Conservation (phyloP, 2,329 filamentous ascomycete genomes). For the Byssothecium circinans region DNA sequence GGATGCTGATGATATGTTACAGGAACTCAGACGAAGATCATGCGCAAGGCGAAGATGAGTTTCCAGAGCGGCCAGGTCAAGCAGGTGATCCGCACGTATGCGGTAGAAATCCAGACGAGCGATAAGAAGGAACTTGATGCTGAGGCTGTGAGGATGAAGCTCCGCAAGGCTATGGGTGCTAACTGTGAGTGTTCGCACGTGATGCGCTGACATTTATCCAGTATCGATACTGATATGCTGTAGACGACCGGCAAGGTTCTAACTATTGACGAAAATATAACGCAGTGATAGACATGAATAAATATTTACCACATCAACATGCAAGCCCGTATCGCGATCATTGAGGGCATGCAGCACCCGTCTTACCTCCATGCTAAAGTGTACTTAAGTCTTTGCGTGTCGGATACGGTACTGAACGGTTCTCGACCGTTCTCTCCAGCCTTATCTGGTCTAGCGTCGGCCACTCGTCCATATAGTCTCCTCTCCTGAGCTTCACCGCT, state of each 20-base stretch:
- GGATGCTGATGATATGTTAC: neutral
- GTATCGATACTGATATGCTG: neutral
- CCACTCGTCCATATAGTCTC: no score
- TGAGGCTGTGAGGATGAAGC: constrained; percentile 60
- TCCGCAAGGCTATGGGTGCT: constrained; percentile 68
- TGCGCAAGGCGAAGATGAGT: constrained; percentile 69
- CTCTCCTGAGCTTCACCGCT: no score
- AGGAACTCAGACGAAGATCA: constrained; percentile 59
- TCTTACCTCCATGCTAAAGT: no score
- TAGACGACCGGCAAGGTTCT: constrained; percentile 6
- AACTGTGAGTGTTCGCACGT: constrained; percentile 60
- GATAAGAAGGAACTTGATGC: constrained; percentile 64
- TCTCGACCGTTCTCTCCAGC: no score
- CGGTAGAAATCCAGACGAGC: constrained; percentile 64
- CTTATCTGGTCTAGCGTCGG: no score
- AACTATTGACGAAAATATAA: constrained; percentile 2
- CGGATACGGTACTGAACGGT: no score
- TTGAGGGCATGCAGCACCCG: no score
- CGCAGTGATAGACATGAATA: no score
- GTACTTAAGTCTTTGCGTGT: no score
- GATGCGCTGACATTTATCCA: neutral
- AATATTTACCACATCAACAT: no score
- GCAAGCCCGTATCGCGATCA: no score
- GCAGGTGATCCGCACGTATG: constrained; percentile 64
- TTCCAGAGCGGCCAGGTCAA: constrained; percentile 69